Conservation (phyloP, 768 basidiomycete species). For the Hysterangium stoloniferum region DNA sequence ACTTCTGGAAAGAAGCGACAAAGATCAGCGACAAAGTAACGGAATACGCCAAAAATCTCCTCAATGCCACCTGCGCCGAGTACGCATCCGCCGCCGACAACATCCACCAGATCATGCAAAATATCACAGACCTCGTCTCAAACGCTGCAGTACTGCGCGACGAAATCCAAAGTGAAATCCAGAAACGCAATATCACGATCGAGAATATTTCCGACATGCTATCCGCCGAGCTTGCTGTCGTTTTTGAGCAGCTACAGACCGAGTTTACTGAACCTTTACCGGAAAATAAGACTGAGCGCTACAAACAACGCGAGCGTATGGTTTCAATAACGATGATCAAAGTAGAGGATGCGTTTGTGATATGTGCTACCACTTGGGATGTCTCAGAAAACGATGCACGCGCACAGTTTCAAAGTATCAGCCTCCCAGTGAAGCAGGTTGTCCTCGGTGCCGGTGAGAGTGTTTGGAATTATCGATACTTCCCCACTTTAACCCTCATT, state of each 20-base stretch:
- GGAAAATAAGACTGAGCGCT: slow-evolving; percentile 22
- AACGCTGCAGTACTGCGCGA: slow-evolving; percentile 15
- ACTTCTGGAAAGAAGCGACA: neutral
- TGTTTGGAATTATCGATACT: too few relatives aligned
- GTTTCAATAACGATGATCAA: slow-evolving; percentile 20
- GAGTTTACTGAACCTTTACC: slow-evolving; percentile 22
- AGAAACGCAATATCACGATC: too few relatives aligned
- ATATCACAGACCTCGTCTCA: slow-evolving; percentile 16
- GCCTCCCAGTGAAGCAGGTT: slow-evolving; percentile 17
- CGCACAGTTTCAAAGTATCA: slow-evolving; percentile 20
- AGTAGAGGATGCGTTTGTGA: slow-evolving; percentile 21
- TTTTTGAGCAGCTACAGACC: slow-evolving; percentile 21
- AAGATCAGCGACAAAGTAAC: slow-evolving; percentile 9
- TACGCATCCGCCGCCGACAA: slow-evolving; percentile 15
- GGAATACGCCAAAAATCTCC: slow-evolving; percentile 16
- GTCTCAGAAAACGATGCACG: slow-evolving; percentile 21
- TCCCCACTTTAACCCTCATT: too few relatives aligned
- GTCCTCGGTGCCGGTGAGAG: neutral
- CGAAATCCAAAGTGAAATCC: neutral
- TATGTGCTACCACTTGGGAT: slow-evolving; percentile 16
- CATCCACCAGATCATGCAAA: slow-evolving; percentile 19
- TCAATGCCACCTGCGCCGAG: slow-evolving; percentile 14
- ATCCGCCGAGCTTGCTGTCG: slow-evolving; percentile 5
- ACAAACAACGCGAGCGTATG: slow-evolving; percentile 20
- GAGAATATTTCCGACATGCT: slow-evolving; percentile 18